Base-by-base conservation (phyloP, 345 rosid genomes). In the Lumnitzera littorea region DNA sequence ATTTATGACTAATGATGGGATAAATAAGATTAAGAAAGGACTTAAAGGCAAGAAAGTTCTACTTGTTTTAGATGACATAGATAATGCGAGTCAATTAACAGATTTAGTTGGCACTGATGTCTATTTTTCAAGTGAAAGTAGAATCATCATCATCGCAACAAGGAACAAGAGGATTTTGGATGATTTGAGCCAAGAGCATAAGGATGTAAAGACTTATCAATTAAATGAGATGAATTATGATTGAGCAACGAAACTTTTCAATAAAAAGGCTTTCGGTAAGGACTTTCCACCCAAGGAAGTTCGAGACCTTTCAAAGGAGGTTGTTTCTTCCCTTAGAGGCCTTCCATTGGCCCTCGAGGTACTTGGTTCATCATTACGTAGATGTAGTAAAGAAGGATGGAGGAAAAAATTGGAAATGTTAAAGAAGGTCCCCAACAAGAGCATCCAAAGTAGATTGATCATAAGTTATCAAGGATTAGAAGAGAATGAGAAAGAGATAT, bases 71-170 rank as follows among this genome's bases (percentile, higher is more conserved):
- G 63, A 60, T 27, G 55, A 27, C 29, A 15, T 60, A 13, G 24
- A 48, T 1, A 10, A 10, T 3, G 12, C 1, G 9, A 53, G 48
- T 43, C 63, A 50, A 50, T 15, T 60, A 0, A 4, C 48, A 16
- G 12, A 16, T 13, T 46, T 60, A 25, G 53, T 53, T 0, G 55
- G 25, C 5, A 60, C 7, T 0, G 15, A 11, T 3, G 1, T 20
- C 1, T 49, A 53, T 46, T 60, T 49, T 27, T 1, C 23, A 14
- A 15, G 0, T 0, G 55, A 53, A 3, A 60, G 55, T 0, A 49
- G 63, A 15, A 50, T 60, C 50, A n/a, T 60, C 9, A 2, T 50
- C 53, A 60, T 50, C 53, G 49, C 63, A 1, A 60, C 63, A 20
- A 60, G 63, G 25, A 15, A 50, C 8, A 0, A 7, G 24, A 1